A percentile compares a stretch with the other conserved stretches of the same genome.
Evolutionary conservation across 2,329 filamentous ascomycete species (phyloP).

Genomic region (Elsinoe ampelina): DNA sequence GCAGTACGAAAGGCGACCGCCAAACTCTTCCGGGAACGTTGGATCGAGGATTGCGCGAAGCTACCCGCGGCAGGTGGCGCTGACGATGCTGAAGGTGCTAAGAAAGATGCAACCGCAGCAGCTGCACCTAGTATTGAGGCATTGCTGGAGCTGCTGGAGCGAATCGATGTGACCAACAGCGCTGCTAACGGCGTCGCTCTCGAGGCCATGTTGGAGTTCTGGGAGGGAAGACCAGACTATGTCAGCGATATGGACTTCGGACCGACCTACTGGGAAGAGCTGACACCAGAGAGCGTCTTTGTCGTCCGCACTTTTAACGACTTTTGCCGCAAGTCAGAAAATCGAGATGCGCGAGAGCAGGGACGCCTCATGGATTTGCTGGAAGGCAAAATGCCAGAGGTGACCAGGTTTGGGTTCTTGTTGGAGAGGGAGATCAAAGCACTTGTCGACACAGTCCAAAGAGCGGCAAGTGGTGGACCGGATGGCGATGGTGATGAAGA

Average conservation of each 20-base stretch:
- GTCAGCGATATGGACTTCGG: constrained; percentile 62
- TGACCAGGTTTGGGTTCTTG: constrained; percentile 81
- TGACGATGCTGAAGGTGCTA: constrained; percentile 45
- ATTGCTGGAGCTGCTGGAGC: constrained; percentile 79
- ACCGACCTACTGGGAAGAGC: constrained; percentile 68
- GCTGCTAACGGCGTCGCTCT: constrained; percentile 82
- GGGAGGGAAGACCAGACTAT: constrained; percentile 83
- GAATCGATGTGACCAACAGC: constrained; percentile 86
- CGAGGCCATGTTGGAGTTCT: constrained; percentile 92
- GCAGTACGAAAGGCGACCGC: constrained; percentile 87
- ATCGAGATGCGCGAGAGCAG: constrained; percentile 35
- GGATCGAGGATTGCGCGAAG: constrained; percentile 90
- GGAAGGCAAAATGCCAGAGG: constrained; percentile 91
- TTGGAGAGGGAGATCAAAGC: constrained; percentile 70
- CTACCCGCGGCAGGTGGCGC: constrained; percentile 49
- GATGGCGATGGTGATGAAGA: constrained; percentile 52
- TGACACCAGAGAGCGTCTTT: constrained; percentile 80
- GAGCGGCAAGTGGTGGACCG: constrained; percentile 36
- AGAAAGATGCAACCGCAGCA: constrained; percentile 38
- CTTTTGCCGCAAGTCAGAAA: constrained; percentile 65
- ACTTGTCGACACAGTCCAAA: constrained; percentile 54
- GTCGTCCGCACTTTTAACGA: constrained; percentile 89
- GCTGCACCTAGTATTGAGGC: constrained; percentile 66
- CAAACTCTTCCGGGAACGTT: constrained; percentile 84
- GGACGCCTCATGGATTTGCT: constrained; percentile 66